A percentile compares a stretch with the other conserved stretches of the same genome.
Evolutionary conservation across 1,139 yeast genomes (phyloP).

Genomic region (Geotrichum restrictum): DNA sequence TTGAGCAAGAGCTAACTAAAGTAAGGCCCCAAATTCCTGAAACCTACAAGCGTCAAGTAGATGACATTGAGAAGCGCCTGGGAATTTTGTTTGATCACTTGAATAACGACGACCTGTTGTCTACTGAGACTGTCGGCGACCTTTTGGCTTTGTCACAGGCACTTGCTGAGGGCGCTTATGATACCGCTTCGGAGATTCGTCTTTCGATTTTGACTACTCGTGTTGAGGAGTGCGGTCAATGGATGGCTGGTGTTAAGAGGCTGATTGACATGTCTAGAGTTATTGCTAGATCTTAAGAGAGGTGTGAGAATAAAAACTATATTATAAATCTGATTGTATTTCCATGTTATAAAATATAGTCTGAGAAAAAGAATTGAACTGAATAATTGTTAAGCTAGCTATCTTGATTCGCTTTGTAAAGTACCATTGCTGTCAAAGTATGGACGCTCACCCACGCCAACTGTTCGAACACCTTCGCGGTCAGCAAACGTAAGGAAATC

Average conservation of each 20-base stretch:
- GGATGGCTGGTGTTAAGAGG: constrained; percentile 92
- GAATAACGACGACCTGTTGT: constrained; percentile 65
- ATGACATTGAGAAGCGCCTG: constrained; percentile 79
- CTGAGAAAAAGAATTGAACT: not conserved
- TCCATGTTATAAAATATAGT: not conserved
- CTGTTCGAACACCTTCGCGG: constrained; percentile 51
- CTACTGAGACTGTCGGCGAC: constrained; percentile 53
- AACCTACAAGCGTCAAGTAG: constrained; percentile 65
- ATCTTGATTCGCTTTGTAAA: constrained; percentile 39
- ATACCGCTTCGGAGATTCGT: constrained; percentile 51
- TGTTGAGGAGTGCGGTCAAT: constrained; percentile 76
- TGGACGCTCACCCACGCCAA: constrained; percentile 55
- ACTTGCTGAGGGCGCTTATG: constrained; percentile 54
- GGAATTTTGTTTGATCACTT: constrained; percentile 74
- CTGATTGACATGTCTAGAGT: constrained; percentile 62
- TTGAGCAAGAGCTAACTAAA: constrained; percentile 53
- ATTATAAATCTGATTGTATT: not conserved
- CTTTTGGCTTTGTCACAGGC: constrained; percentile 52
- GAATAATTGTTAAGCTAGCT: not conserved
- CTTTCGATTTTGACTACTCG: constrained; percentile 61
- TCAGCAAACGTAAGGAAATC: constrained; percentile 12
- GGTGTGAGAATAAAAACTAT: not conserved
- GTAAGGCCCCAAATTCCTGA: constrained; percentile 76
- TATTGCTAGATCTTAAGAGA: constrained; percentile 20
- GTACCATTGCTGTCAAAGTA: constrained; percentile 50